phyloP scores from a whole-genome alignment of 345 rosid genomes.

The Combretum micranthum region DNA sequence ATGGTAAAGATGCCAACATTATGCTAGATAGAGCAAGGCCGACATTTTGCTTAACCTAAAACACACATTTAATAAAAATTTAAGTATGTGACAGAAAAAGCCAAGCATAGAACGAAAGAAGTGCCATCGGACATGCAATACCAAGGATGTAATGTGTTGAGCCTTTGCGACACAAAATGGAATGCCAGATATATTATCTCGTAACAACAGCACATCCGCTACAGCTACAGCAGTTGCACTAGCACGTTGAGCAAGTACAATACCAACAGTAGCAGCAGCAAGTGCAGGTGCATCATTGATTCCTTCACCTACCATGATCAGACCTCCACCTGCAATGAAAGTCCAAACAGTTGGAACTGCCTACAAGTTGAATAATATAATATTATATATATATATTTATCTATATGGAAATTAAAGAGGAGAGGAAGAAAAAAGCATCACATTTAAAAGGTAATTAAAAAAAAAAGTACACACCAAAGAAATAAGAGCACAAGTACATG shows the following conservation, averaged over 20 bases:
- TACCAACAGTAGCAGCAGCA: conserved; percentile 93
- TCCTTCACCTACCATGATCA: conserved; percentile 97
- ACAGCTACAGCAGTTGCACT: conserved; percentile 96
- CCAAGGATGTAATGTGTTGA: conserved; percentile 79
- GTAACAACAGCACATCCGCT: conserved; percentile 78
- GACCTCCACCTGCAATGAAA: conserved; percentile 71
- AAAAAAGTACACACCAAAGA: too few relatives aligned
- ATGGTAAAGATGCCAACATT: conserved; percentile 71
- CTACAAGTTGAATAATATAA: too few relatives aligned
- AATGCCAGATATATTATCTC: conserved; percentile 69
- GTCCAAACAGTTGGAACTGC: conserved; percentile 1
- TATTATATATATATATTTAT: too few relatives aligned
- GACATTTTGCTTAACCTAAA: conserved; percentile 90
- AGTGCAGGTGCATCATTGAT: conserved; percentile 97
- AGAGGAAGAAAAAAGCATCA: too few relatives aligned
- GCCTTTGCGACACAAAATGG: conserved; percentile 90
- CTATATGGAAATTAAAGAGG: too few relatives aligned
- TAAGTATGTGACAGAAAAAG: not conserved
- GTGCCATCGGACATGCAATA: conserved; percentile 13
- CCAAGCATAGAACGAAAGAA: conserved; percentile 2
- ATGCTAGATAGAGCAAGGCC: conserved; percentile 75
- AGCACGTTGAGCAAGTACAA: conserved; percentile 94
- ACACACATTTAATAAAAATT: not conserved
- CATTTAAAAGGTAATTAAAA: too few relatives aligned
- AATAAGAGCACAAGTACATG: too few relatives aligned